These are phyloP conservation scores for Dendrobium nobile DNA, from an alignment of 106 monocot species.

Conservation along the genomic window DNA sequence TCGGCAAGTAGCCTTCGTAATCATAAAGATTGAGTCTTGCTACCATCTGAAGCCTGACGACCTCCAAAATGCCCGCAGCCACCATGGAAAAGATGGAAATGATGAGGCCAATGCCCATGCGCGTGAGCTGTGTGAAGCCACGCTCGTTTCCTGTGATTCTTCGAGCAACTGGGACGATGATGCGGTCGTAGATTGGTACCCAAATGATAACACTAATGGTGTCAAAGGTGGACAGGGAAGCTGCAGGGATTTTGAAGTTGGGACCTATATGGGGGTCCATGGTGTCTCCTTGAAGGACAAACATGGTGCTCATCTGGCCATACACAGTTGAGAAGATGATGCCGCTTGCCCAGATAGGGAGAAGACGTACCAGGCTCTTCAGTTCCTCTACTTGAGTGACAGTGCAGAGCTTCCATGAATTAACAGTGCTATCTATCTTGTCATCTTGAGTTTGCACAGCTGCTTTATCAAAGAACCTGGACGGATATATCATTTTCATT, in stretches of 20 bases:
- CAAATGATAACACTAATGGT: conserved; percentile 35
- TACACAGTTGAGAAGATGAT: conserved; percentile 41
- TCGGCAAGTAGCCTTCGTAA: conserved; percentile 17
- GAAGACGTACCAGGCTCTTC: conserved; percentile 27
- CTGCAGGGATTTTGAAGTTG: conserved; percentile 23
- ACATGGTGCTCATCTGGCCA: conserved; percentile 47
- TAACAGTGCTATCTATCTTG: not conserved
- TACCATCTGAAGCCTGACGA: conserved; percentile 24
- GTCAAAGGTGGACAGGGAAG: conserved; percentile 32
- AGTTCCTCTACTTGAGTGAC: conserved; percentile 41
- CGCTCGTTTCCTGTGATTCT: conserved; percentile 28
- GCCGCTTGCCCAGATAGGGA: conserved; percentile 35
- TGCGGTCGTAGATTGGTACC: conserved; percentile 35
- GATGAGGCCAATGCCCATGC: conserved; percentile 39
- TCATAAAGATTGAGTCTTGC: conserved; percentile 18
- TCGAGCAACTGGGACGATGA: conserved; percentile 21
- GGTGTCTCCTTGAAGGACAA: conserved; percentile 39
- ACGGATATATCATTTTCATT: not conserved
- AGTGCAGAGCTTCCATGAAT: conserved; percentile 30
- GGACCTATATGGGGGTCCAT: conserved; percentile 36
- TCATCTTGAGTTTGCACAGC: conserved; percentile 27
- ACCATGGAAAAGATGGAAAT: conserved; percentile 40
- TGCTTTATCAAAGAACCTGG: conserved; percentile 39
- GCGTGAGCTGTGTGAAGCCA: conserved; percentile 47
- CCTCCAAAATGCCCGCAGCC: conserved; percentile 30